These are phyloP conservation scores for Solanum raphanifolium DNA, from an alignment of 257 asterid genomes.

Conservation along the genomic window DNA sequence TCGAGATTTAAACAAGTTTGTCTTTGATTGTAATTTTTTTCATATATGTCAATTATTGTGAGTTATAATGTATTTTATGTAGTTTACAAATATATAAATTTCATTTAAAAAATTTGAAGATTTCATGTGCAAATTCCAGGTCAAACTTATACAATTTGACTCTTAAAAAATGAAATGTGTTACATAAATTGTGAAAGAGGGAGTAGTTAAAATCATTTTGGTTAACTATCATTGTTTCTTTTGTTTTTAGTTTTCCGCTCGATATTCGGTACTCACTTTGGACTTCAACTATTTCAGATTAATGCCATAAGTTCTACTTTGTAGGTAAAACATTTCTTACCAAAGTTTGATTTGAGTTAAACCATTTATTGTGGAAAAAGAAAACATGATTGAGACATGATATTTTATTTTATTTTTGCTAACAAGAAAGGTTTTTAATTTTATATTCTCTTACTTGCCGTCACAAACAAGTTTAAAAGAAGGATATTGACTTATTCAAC, in stretches of 20 bases:
- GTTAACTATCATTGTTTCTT: neutral
- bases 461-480: neutral
- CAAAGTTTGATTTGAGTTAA: neutral
- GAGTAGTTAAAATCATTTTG: too few species aligned
- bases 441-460: neutral
- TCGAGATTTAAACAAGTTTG: rapidly evolving
- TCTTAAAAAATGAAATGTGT: rapidly evolving
- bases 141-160: too few species aligned
- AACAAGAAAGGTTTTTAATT: neutral
- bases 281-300: too few species aligned
- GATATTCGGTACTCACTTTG: rapidly evolving
- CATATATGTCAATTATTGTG: too few species aligned
- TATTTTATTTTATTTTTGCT: neutral
- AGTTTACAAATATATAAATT: too few species aligned
- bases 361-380: neutral
- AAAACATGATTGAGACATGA: neutral
- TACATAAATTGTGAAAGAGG: too few species aligned
- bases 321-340: too few species aligned
- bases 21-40: too few species aligned
- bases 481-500: neutral
- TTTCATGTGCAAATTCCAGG: rapidly evolving
- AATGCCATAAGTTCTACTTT: neutral
- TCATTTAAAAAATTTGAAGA: too few species aligned
- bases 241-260: too few species aligned
- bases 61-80: too few species aligned